Conservation (phyloP, 2,329 filamentous ascomycete genomes). For the Ascochyta rabiei region DNA sequence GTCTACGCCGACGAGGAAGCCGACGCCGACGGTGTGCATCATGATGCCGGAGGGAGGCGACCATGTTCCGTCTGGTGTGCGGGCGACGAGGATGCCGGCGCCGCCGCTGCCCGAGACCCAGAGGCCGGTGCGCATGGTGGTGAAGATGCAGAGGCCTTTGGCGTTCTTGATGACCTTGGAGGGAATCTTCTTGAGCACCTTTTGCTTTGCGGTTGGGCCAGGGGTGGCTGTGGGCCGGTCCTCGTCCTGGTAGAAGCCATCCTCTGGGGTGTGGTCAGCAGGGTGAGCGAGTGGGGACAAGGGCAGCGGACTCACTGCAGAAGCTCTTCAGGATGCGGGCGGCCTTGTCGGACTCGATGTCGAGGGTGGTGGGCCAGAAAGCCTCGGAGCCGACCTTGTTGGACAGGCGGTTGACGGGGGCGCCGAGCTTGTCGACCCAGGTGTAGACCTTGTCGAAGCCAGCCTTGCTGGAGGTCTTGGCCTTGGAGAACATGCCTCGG, state of each 20-base stretch:
- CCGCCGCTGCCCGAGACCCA: slow-evolving; percentile 93
- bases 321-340: slow-evolving; percentile 89
- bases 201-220: slow-evolving; percentile 66
- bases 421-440: slow-evolving; percentile 70
- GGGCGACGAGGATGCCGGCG: slow-evolving; percentile 82
- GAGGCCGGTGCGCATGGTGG: slow-evolving; percentile 90
- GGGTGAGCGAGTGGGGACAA: not conserved
- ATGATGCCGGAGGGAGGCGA: slow-evolving; percentile 89
- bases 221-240: slow-evolving; percentile 51
- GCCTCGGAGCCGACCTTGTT: slow-evolving; percentile 82
- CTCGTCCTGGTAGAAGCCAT: slow-evolving; percentile 71
- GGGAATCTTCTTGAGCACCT: slow-evolving; percentile 81
- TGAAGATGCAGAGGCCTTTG: slow-evolving; percentile 90
- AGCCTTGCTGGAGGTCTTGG: slow-evolving; percentile 43
- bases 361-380: slow-evolving; percentile 84
- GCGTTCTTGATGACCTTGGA: slow-evolving; percentile 82
- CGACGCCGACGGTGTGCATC: slow-evolving; percentile 85
- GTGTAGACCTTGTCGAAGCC: slow-evolving; percentile 76
- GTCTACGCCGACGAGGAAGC: slow-evolving; percentile 89
- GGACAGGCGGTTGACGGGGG: slow-evolving; percentile 78
- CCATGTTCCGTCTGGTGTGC: slow-evolving; percentile 86
- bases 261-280: slow-evolving; percentile 52
- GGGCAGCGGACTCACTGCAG: slow-evolving; percentile 69
- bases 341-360: slow-evolving; percentile 90
- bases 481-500: slow-evolving; percentile 42